These are phyloP conservation scores for Thelonectria blattea DNA, from an alignment of 2,329 filamentous ascomycete genomes.

Conservation along the genomic window DNA sequence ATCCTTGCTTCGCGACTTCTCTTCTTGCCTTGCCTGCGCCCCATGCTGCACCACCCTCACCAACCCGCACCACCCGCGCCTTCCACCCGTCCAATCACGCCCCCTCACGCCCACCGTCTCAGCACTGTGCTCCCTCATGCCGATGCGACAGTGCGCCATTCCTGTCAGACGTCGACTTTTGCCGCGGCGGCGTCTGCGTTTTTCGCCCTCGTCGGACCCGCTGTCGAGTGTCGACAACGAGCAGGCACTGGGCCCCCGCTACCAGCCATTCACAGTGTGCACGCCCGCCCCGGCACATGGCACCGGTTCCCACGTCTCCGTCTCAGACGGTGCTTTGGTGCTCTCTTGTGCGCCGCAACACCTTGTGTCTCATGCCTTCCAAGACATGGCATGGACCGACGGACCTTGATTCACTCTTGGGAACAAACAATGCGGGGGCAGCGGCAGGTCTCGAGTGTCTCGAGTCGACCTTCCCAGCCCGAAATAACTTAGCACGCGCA, in stretches of 20 bases:
- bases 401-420: background rate
- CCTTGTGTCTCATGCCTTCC: background rate
- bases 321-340: background rate
- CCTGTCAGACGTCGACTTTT: background rate
- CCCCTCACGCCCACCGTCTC: conserved; percentile 7
- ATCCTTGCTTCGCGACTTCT: conserved; percentile 17
- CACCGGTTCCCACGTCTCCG: background rate
- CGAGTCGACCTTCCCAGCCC: background rate
- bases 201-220: background rate
- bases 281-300: background rate
- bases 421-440: background rate
- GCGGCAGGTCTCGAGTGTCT: background rate
- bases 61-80: too few species aligned
- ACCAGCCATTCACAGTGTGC: conserved; percentile 16
- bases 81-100: conserved; percentile 30
- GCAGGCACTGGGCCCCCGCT: background rate
- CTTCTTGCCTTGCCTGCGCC: conserved; percentile 17
- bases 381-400: background rate
- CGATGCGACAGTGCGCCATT: conserved; percentile 11
- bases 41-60: conserved; percentile 19
- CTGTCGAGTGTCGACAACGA: background rate
- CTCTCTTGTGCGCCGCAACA: background rate
- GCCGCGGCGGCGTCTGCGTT: background rate
- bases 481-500: background rate
- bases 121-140: conserved; percentile 10